A percentile compares a stretch with the other conserved stretches of the same genome.
Evolutionary conservation across 2,329 filamentous ascomycete species (phyloP).

Genomic region (Alternaria alternata): DNA sequence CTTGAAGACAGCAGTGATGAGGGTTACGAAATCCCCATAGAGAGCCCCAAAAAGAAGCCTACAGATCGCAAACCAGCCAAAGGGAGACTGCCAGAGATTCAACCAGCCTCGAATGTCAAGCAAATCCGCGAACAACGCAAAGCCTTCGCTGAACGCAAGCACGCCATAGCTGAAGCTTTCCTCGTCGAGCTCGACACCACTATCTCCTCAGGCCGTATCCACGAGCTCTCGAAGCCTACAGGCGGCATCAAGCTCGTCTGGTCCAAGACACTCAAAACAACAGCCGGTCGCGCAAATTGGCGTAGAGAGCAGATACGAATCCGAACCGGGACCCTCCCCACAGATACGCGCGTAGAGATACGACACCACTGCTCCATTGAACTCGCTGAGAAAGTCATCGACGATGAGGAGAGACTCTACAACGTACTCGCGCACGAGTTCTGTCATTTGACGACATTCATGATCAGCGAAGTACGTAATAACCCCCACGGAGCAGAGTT

Average conservation of each 20-base stretch:
- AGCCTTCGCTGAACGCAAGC: slow-evolving; percentile 69
- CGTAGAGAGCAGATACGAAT: slow-evolving; percentile 54
- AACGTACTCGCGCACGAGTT: slow-evolving; percentile 97
- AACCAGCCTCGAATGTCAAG: slow-evolving; percentile 24
- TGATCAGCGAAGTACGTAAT: slow-evolving; percentile 77
- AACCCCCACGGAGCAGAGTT: slow-evolving; percentile 87
- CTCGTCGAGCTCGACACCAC: slow-evolving; percentile 72
- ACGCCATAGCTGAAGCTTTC: slow-evolving; percentile 69
- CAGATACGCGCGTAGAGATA: slow-evolving; percentile 41
- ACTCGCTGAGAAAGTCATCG: slow-evolving; percentile 86
- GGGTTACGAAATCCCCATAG: slow-evolving; percentile 30
- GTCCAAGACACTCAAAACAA: slow-evolving; percentile 81
- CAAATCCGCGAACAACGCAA: slow-evolving; percentile 54
- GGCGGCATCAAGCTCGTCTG: slow-evolving; percentile 77
- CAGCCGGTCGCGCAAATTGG: slow-evolving; percentile 70
- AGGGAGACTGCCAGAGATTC: slow-evolving; percentile 2
- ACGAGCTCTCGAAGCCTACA: slow-evolving; percentile 65
- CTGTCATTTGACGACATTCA: slow-evolving; percentile 92
- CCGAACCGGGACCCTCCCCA: slow-evolving; percentile 34
- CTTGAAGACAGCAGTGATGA: slow-evolving; percentile 37
- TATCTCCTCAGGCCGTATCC: slow-evolving; percentile 69
- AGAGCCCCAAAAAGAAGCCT: slow-evolving; percentile 29
- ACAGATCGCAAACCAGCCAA: slow-evolving; percentile 22
- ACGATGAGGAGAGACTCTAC: slow-evolving; percentile 74
- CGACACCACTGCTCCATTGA: slow-evolving; percentile 80